These are phyloP conservation scores for Suillus hirtellus DNA, from an alignment of 768 basidiomycete genomes.

Conservation along the genomic window DNA sequence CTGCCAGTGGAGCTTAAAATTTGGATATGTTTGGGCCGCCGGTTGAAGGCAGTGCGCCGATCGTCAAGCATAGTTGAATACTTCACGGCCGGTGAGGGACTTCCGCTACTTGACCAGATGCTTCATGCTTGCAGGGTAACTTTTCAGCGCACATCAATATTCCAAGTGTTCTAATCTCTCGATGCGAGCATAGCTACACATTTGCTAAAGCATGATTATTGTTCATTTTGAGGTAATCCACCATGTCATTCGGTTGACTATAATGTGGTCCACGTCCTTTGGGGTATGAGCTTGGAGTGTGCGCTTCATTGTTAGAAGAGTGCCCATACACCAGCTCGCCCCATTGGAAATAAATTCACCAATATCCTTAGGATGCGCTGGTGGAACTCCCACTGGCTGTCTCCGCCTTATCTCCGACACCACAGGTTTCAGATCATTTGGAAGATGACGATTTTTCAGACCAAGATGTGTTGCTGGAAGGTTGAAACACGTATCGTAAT, in stretches of 20 bases:
- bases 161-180: neutral
- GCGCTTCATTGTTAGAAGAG: slow-evolving; percentile 24
- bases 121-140: neutral
- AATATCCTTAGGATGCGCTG: slow-evolving; percentile 18
- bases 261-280: neutral
- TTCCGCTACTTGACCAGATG: neutral
- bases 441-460: slow-evolving; percentile 16
- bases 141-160: neutral
- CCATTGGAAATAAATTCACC: slow-evolving; percentile 18
- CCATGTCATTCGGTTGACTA: neutral
- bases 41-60: neutral
- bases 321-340: slow-evolving; percentile 15
- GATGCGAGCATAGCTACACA: neutral
- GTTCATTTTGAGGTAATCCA: neutral
- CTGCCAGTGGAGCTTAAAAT: neutral
- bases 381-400: slow-evolving; percentile 30
- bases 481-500: slow-evolving; percentile 23
- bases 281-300: neutral
- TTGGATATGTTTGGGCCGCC: neutral
- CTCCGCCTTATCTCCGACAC: slow-evolving; percentile 7
- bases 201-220: neutral
- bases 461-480: slow-evolving; percentile 13
- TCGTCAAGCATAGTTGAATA: neutral
- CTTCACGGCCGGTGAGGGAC: neutral
- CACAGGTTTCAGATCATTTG: slow-evolving; percentile 19